A percentile compares a stretch with the other conserved stretches of the same genome.
Conservation (phyloP, 306 rosid genomes). For the Macrotyloma uniflorum region DNA sequence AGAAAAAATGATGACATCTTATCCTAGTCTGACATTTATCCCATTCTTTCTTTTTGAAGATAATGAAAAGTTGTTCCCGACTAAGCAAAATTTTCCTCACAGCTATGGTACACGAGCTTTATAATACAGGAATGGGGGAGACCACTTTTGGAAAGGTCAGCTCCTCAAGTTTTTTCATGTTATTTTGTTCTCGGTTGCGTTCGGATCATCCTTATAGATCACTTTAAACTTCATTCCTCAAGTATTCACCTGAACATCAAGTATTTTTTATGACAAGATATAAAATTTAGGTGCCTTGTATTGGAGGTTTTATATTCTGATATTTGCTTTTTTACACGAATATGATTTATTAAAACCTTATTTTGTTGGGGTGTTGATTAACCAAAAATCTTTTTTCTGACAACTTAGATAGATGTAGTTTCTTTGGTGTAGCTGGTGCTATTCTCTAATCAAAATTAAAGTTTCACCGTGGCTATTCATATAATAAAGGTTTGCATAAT, state of each 20-base stretch:
- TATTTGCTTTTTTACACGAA: not conserved
- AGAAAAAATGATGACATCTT: slow-evolving; percentile 16
- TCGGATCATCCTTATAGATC: slow-evolving; percentile 1
- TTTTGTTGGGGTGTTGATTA: not conserved
- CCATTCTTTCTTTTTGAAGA: slow-evolving; percentile 54
- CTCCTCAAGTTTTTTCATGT: slow-evolving; percentile 38
- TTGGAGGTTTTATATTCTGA: slow-evolving; percentile 6
- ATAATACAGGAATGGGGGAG: slow-evolving; percentile 94
- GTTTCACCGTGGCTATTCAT: not conserved
- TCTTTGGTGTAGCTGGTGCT: not conserved
- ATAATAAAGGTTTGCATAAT: not conserved
- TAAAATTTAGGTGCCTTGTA: slow-evolving; percentile 10
- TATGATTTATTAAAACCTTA: not conserved
- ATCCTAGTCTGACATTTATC: slow-evolving; percentile 9
- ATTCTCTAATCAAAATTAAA: not conserved
- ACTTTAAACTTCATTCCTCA: slow-evolving; percentile 4
- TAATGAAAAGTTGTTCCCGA: slow-evolving; percentile 80
- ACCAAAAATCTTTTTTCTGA: not conserved
- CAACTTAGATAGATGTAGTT: not conserved
- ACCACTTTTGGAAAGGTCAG: slow-evolving; percentile 90
- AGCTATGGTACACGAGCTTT: slow-evolving; percentile 88
- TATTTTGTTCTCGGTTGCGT: not conserved
- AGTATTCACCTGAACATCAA: not conserved
- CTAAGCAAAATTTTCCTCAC: slow-evolving; percentile 82
- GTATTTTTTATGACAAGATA: not conserved